Evolutionary conservation across 352 stramenopile genomes (phyloP), one percentile per base, ranked within the genome.

Genomic region (Globisporangium recalcitrans): DNA sequence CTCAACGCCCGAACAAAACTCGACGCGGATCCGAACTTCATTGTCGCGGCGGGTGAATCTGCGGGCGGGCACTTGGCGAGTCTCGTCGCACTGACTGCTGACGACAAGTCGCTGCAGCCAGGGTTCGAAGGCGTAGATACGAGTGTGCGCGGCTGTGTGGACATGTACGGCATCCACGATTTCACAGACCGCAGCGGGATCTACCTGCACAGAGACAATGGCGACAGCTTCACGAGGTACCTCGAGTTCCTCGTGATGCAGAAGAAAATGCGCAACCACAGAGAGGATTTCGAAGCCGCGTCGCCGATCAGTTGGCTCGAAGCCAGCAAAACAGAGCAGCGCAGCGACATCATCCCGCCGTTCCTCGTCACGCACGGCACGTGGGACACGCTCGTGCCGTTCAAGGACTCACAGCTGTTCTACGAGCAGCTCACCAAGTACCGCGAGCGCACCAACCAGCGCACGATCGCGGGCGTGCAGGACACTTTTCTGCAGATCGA

Each of bases 81-180:
- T 46, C 72, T 93, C 29, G 63, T 89, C n/a, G 81, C 83, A 11
- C 70, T 93, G 14, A 93, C 81, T 14, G 58, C 82, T 0, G 60
- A 69, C 7, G 79, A 89, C 51, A 89, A 83, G 52, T 79, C 71
- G 8, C 71, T 91, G 7, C 82, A 93, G 59, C 82, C 82, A 1
- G 83, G 82, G 5, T 93, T 93, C 58, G 82, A 93, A 68, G 67
- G 84, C 8, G 70, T 91, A 0, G 82, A 93, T 62, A 90, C 82
- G 14, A 88, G 77, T 34, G 78, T 93, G 1, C 69, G 74, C 14
- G 83, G 65, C 4, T 93, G 83, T 34, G 70, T 93, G 47, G 83
- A 93, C 58, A 75, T 70, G n/a, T 93, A 90, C 49, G 83, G 83
- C 19, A 77, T 90, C 38, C 83, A 93, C 57, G 83, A 93, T 48